These are phyloP conservation scores for Neopestalotiopsis rosae DNA, from an alignment of 2,329 filamentous ascomycete genomes.

Conservation along the genomic window DNA sequence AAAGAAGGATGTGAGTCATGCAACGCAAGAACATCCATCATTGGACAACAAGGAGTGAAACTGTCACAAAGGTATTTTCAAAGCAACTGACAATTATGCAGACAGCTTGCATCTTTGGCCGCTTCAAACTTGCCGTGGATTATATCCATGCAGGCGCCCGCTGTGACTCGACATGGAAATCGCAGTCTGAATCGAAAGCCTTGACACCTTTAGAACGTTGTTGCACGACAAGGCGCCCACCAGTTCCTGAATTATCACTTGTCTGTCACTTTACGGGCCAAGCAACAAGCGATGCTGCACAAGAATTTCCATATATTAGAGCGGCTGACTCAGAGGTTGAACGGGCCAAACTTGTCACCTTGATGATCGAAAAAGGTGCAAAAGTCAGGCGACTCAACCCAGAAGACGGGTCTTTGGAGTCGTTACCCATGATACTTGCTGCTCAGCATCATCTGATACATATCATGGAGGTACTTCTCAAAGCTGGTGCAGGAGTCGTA, in stretches of 20 bases:
- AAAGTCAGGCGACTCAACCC: not conserved
- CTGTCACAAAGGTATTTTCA: too few relatives aligned
- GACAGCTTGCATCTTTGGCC: constrained; percentile 1
- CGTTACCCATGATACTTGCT: not conserved
- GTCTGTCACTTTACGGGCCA: too few relatives aligned
- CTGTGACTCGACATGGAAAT: not conserved
- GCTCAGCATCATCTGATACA: not conserved
- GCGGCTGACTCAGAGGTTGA: not conserved
- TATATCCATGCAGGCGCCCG: constrained; percentile 2
- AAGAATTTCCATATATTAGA: not conserved
- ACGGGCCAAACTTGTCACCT: not conserved
- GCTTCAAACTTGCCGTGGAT: not conserved
- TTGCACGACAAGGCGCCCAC: not conserved
- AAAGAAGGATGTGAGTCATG: not conserved
- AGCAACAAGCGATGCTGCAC: not conserved
- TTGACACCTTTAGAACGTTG: constrained; percentile 6
- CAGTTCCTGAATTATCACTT: not conserved
- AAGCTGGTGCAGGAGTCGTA: not conserved
- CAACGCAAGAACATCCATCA: too few relatives aligned
- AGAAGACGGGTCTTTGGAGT: not conserved
- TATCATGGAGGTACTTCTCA: not conserved
- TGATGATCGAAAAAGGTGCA: constrained; percentile 8
- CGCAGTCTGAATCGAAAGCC: not conserved
- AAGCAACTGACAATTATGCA: not conserved
- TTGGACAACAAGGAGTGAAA: too few relatives aligned